Evolutionary conservation across 768 basidiomycete species (phyloP).

Genomic region (Russula sp.): DNA sequence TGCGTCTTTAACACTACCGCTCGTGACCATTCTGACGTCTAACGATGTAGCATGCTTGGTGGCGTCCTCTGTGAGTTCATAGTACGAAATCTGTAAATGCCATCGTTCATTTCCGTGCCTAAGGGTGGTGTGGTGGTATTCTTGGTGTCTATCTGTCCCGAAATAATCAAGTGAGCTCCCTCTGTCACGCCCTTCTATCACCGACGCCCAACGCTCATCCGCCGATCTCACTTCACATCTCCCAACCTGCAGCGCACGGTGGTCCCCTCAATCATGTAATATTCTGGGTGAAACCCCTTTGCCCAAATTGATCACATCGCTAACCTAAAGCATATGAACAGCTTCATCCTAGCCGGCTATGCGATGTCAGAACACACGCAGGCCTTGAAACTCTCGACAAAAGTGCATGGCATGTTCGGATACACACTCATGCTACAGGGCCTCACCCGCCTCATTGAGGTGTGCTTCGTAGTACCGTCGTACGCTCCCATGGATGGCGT

Average conservation of each 20-base stretch:
- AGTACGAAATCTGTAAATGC: background rate
- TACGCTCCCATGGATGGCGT: constrained; percentile 38
- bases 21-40: constrained; percentile 12
- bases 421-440: constrained; percentile 83
- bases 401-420: constrained; percentile 87
- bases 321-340: constrained; percentile 33
- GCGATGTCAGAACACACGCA: constrained; percentile 91
- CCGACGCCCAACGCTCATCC: constrained; percentile 4
- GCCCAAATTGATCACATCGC: constrained; percentile 2
- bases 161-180: constrained; percentile 60
- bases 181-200: constrained; percentile 9
- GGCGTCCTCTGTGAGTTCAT: constrained; percentile 62
- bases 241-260: constrained; percentile 56
- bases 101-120: constrained; percentile 11
- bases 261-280: constrained; percentile 78
- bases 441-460: constrained; percentile 71
- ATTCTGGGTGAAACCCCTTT: constrained; percentile 11
- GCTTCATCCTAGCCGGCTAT: constrained; percentile 89
- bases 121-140: constrained; percentile 92
- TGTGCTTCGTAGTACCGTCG: constrained; percentile 65
- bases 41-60: constrained; percentile 51
- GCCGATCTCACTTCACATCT: constrained; percentile 7
- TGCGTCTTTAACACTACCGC: constrained; percentile 40
- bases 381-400: constrained; percentile 75
- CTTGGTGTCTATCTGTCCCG: constrained; percentile 80